phyloP scores from a whole-genome alignment of 108 stramenopile genomes.

The Skeletonema menzelii region DNA sequence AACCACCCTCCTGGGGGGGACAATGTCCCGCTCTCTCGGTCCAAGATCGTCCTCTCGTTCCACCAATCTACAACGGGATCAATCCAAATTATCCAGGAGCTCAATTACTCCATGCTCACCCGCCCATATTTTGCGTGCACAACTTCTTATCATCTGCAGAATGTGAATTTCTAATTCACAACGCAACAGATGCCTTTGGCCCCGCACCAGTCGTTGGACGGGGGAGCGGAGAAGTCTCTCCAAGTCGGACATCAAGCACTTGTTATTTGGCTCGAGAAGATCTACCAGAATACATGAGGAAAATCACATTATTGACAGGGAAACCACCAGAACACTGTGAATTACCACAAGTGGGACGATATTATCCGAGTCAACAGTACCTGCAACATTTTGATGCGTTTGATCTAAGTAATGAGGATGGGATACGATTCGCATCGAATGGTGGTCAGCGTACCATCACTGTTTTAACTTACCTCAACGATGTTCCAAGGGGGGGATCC shows the following conservation, averaged over 20 bases:
- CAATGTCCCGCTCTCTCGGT: conserved; percentile 47
- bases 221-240: conserved; percentile 75
- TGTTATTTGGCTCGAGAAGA: conserved; percentile 88
- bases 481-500: conserved; percentile 85
- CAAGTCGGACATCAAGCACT: conserved; percentile 78
- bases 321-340: conserved; percentile 87
- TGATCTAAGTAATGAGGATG: conserved; percentile 82
- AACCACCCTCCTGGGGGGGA: conserved; percentile 34
- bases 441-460: conserved; percentile 94
- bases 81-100: conserved; percentile 82
- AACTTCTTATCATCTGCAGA: conserved; percentile 80
- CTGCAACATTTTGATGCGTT: conserved; percentile 91
- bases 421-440: conserved; percentile 79
- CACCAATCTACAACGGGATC: conserved; percentile 86
- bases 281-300: conserved; percentile 76
- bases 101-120: conserved; percentile 54
- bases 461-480: conserved; percentile 96
- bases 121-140: conserved; percentile 78
- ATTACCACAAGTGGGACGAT: conserved; percentile 91
- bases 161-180: conserved; percentile 76
- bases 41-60: conserved; percentile 69
- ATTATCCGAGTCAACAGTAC: conserved; percentile 84
- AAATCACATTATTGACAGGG: conserved; percentile 77
- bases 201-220: conserved; percentile 88
- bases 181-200: conserved; percentile 66